Conservation (phyloP, 2,329 filamentous ascomycete genomes). For the Xylariomycetidae sp. region DNA sequence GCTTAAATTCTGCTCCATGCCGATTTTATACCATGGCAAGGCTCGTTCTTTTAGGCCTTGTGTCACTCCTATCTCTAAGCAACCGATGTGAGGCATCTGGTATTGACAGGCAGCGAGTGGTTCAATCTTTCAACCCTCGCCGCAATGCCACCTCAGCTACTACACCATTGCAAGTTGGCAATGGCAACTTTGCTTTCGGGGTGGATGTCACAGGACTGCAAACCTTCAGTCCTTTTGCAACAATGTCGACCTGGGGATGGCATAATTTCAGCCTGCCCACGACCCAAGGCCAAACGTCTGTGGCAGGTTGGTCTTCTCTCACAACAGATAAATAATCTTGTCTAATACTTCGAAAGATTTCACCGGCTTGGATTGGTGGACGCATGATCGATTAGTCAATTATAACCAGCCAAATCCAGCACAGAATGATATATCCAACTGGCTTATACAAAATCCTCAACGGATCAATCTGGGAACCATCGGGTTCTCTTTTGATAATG, state of each 20-base stretch:
- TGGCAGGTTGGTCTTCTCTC: constrained; percentile 24
- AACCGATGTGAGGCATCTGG: constrained; percentile 6
- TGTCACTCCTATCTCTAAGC: constrained; percentile 5
- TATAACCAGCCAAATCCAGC: constrained; percentile 38
- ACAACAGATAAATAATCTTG: too few species aligned
- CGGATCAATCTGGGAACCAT: constrained; percentile 45
- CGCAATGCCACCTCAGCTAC: constrained; percentile 43
- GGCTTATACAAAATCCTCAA: constrained; percentile 46
- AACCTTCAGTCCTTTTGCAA: constrained; percentile 42
- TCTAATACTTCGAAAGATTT: constrained; percentile 26
- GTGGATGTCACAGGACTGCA: constrained; percentile 43
- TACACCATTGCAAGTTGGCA: constrained; percentile 48
- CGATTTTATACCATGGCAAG: too few species aligned
- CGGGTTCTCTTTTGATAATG: constrained; percentile 38
- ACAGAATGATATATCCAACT: constrained; percentile 36
- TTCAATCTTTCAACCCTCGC: constrained; percentile 40
- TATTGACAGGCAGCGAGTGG: constrained; percentile 29
- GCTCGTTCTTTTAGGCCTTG: background rate
- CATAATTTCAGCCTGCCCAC: constrained; percentile 44
- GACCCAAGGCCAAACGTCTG: constrained; percentile 31
- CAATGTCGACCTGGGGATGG: constrained; percentile 45
- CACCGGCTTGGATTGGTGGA: constrained; percentile 38
- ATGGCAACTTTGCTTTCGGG: constrained; percentile 45
- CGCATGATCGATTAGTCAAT: constrained; percentile 35
- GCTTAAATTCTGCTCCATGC: too few species aligned